Evolutionary conservation across 352 stramenopile genomes (phyloP).

Genomic region (Phytopythium chamaehyphon): DNA sequence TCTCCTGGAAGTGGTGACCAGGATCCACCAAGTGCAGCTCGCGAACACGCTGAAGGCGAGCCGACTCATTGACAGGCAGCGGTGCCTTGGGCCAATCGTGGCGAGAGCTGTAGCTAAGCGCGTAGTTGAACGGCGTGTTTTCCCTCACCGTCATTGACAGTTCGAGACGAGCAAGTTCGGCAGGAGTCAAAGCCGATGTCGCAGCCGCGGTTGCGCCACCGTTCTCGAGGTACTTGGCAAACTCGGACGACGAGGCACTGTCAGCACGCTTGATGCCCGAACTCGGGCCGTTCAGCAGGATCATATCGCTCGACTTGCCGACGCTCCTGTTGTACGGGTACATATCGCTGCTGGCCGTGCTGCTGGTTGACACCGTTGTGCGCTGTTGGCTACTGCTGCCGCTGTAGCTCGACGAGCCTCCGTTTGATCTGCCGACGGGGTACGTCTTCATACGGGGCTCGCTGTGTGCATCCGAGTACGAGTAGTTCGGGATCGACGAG

Average conservation of each 20-base stretch:
- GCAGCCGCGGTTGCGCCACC: conserved; percentile 12
- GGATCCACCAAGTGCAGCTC: conserved; percentile 73
- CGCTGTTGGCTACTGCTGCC: conserved; percentile 1
- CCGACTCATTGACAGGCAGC: conserved; percentile 55
- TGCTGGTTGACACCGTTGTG: conserved; percentile 13
- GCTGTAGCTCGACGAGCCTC: not conserved
- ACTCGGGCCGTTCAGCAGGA: conserved; percentile 31
- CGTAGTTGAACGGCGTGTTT: conserved; percentile 80
- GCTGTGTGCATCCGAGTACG: conserved; percentile 53
- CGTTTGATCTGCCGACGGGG: conserved; percentile 16
- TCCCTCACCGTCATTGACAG: conserved; percentile 58
- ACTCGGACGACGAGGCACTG: conserved; percentile 31
- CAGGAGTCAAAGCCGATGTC: conserved; percentile 30
- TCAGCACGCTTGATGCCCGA: conserved; percentile 12
- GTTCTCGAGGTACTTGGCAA: conserved; percentile 41
- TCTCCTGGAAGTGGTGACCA: conserved; percentile 81
- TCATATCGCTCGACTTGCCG: conserved; percentile 47
- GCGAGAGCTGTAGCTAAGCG: conserved; percentile 72
- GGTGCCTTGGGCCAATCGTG: conserved; percentile 83
- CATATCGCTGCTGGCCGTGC: conserved; percentile 8
- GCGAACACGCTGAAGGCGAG: conserved; percentile 66
- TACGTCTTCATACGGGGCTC: conserved; percentile 48
- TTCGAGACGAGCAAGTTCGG: conserved; percentile 54
- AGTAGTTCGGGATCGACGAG: conserved; percentile 16
- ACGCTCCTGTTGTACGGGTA: conserved; percentile 6